Percentiles rank a stretch among this genome's conserved stretches.
Evolutionary conservation across 2,329 filamentous ascomycete species (phyloP).

Genomic region (Trichophyton verrucosum): DNA sequence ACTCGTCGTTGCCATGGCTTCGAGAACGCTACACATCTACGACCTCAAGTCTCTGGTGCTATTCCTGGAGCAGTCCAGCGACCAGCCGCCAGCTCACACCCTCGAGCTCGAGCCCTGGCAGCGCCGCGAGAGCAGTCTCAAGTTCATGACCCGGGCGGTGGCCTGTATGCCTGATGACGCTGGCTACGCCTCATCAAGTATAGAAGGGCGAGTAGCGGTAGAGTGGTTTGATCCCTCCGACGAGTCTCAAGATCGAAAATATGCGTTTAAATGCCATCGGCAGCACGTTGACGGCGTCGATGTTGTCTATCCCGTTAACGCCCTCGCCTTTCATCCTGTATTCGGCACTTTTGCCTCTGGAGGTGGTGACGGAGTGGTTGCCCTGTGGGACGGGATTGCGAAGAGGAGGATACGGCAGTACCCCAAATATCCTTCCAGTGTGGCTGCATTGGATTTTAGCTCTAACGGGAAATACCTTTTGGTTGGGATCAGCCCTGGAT

Average conservation of each 20-base stretch:
- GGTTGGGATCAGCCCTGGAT: constrained; percentile 70
- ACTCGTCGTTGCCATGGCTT: constrained; percentile 90
- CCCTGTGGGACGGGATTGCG: constrained; percentile 80
- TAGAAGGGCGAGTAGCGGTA: constrained; percentile 89
- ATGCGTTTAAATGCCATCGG: constrained; percentile 97
- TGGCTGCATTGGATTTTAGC: constrained; percentile 67
- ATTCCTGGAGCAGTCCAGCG: constrained; percentile 39
- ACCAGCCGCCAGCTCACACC: constrained; percentile 27
- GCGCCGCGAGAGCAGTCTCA: constrained; percentile 80
- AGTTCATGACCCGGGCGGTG: constrained; percentile 88
- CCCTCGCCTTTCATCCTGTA: constrained; percentile 73
- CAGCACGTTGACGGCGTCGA: constrained; percentile 59
- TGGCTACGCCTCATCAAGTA: constrained; percentile 82
- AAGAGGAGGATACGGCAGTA: constrained; percentile 86
- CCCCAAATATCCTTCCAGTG: constrained; percentile 66
- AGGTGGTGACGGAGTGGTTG: constrained; percentile 83
- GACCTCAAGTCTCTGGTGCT: constrained; percentile 58
- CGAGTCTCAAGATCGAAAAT: constrained; percentile 83
- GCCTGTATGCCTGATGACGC: constrained; percentile 94
- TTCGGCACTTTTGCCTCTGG: constrained; percentile 78
- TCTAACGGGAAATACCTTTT: constrained; percentile 65
- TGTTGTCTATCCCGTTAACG: constrained; percentile 83
- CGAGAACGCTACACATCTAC: constrained; percentile 88
- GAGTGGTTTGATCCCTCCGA: constrained; percentile 92
- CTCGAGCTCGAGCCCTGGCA: constrained; percentile 70